These are phyloP conservation scores for Saccharomycopsis sp. DNA, from an alignment of 805 yeast genomes.

Conservation along the genomic window DNA sequence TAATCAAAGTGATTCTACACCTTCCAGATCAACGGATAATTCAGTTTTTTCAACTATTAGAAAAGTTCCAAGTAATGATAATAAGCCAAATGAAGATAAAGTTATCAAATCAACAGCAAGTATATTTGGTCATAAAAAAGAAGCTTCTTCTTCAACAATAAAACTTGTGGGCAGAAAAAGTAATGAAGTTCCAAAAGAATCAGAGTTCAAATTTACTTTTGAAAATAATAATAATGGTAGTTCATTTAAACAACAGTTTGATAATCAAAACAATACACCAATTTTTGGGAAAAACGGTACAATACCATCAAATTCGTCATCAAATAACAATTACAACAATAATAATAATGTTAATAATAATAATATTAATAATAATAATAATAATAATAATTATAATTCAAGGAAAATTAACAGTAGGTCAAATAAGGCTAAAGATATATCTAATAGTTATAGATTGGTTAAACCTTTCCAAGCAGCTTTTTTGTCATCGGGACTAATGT, in stretches of 20 bases:
- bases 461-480: constrained; percentile 84
- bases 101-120: background rate
- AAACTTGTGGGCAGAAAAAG: constrained; percentile 10
- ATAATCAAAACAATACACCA: too few species aligned
- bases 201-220: constrained; percentile 14
- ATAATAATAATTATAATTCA: too few species aligned
- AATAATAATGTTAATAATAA: too few species aligned
- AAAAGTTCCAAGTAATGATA: constrained; percentile 2
- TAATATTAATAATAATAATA: too few species aligned
- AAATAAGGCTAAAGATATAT: constrained; percentile 27
- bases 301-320: too few species aligned
- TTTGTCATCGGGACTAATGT: constrained; percentile 59
- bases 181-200: constrained; percentile 4
- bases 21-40: constrained; percentile 7
- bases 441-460: constrained; percentile 51
- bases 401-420: too few species aligned
- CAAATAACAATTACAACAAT: too few species aligned
- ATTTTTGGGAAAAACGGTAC: too few species aligned
- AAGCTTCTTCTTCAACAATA: constrained; percentile 8
- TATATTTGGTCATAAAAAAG: constrained; percentile 4
- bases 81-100: background rate
- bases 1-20: constrained; percentile 5
- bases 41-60: constrained; percentile 13
- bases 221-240: too few species aligned
- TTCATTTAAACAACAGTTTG: too few species aligned